Evolutionary conservation across 768 basidiomycete species (phyloP).

Genomic region (Leccinellum luteum): DNA sequence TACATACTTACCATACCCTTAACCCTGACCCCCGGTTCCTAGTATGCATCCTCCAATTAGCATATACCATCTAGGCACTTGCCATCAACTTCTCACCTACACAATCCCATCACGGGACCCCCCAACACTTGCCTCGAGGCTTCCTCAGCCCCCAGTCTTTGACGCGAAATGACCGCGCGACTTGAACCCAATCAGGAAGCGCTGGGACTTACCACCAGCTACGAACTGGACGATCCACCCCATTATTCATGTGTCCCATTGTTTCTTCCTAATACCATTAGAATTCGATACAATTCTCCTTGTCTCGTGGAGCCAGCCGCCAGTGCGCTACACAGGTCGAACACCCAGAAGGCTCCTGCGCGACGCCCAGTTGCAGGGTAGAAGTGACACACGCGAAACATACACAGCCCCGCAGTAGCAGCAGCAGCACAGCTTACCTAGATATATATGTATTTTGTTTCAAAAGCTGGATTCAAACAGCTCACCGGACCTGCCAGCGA

Average conservation of each 20-base stretch:
- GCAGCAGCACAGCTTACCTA: constrained; percentile 2
- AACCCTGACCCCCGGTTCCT: constrained; percentile 26
- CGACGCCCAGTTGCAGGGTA: background rate
- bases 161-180: constrained; percentile 33
- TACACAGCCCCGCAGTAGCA: constrained; percentile 1
- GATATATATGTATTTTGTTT: background rate
- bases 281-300: background rate
- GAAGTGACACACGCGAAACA: constrained; percentile 7
- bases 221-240: background rate
- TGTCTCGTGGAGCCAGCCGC: background rate
- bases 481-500: constrained; percentile 4
- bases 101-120: constrained; percentile 25
- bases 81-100: constrained; percentile 13
- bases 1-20: constrained; percentile 9
- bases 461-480: background rate
- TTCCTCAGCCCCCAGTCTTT: constrained; percentile 12
- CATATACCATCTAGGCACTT: constrained; percentile 4
- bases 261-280: background rate
- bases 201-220: constrained; percentile 2
- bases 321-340: background rate
- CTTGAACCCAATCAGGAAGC: constrained; percentile 7
- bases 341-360: constrained; percentile 3
- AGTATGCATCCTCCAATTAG: constrained; percentile 9
- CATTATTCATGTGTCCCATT: background rate
- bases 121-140: constrained; percentile 28